Conservation (phyloP, 257 asterid species). For the Fraxinus quadrangulata region DNA sequence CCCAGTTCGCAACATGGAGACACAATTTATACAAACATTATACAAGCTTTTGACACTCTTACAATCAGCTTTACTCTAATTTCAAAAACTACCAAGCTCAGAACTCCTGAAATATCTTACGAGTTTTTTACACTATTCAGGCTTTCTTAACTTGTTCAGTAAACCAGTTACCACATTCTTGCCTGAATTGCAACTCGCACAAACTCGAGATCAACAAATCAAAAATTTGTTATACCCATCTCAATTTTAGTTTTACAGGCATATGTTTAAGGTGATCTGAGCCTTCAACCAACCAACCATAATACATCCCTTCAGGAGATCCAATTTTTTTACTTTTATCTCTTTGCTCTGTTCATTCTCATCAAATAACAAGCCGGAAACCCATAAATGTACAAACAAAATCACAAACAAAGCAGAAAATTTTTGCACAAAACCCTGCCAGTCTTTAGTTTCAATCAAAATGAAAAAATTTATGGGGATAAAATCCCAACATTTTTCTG, state of each 20-base stretch:
- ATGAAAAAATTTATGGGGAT: conserved; percentile 9
- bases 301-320: background rate
- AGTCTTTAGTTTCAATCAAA: conserved; percentile 9
- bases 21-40: background rate
- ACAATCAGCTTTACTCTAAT: background rate
- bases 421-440: background rate
- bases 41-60: conserved; percentile 9
- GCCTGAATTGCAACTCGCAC: background rate
- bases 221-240: background rate
- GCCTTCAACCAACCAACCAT: background rate
- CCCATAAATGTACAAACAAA: background rate
- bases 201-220: conserved; percentile 14
- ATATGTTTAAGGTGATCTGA: conserved; percentile 1
- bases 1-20: background rate
- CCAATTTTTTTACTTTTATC: background rate
- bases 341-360: background rate
- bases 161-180: background rate
- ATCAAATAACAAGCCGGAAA: background rate
- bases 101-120: background rate
- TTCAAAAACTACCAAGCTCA: background rate
- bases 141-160: background rate
- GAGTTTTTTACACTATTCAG: conserved; percentile 3
- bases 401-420: background rate
- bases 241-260: background rate
- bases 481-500: conserved; percentile 10